Conservation (phyloP, 257 asterid genomes). For the Anisodus tanguticus region DNA sequence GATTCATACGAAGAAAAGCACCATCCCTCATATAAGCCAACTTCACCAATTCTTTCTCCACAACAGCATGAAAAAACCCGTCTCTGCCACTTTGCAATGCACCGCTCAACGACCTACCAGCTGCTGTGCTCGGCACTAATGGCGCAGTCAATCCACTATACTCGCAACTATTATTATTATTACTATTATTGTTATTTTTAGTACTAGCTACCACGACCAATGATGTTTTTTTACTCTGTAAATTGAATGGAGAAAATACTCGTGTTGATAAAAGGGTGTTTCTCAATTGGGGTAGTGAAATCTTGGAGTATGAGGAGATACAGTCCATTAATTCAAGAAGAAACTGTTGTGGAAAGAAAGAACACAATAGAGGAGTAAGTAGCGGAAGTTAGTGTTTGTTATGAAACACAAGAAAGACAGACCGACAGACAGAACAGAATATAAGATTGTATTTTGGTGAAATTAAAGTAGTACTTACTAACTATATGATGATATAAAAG, state of each 20-base stretch:
- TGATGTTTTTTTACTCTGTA: constrained; percentile 37
- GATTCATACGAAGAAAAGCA: constrained; percentile 57
- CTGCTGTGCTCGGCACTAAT: constrained; percentile 63
- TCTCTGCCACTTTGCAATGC: constrained; percentile 60
- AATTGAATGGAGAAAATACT: constrained; percentile 31
- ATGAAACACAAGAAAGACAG: not conserved
- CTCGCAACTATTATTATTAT: constrained; percentile 38
- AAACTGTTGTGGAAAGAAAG: not conserved
- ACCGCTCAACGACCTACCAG: constrained; percentile 60
- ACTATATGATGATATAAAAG: no score
- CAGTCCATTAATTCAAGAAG: constrained; percentile 63
- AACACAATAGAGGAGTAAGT: not conserved
- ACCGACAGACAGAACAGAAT: not conserved
- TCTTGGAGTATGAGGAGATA: constrained; percentile 34
- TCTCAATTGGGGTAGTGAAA: constrained; percentile 25
- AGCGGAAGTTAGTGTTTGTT: not conserved
- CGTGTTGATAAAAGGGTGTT: not conserved
- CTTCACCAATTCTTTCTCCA: constrained; percentile 53
- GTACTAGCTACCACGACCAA: constrained; percentile 37
- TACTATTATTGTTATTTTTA: constrained; percentile 37
- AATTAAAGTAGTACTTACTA: not conserved
- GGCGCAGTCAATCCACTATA: constrained; percentile 71
- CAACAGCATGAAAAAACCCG: constrained; percentile 47
- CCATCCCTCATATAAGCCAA: constrained; percentile 54
- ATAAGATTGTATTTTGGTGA: not conserved